phyloP scores from a whole-genome alignment of 345 rosid genomes.

The Clausena lansium region DNA sequence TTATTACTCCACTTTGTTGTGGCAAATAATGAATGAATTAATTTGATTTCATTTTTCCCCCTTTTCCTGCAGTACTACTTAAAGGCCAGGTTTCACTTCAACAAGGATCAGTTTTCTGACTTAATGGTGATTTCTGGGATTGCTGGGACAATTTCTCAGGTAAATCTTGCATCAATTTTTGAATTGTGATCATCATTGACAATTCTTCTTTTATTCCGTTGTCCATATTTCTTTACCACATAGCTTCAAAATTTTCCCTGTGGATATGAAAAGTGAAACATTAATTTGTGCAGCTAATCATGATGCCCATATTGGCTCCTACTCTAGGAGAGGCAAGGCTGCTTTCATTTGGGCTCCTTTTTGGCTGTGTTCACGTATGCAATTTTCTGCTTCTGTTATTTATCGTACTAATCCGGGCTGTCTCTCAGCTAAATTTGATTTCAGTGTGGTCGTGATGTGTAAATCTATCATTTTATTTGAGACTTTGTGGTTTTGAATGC shows the following conservation, averaged over 20 bases:
- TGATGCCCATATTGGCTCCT: constrained; percentile 78
- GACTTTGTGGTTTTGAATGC: constrained; percentile 27
- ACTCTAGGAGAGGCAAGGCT: constrained; percentile 67
- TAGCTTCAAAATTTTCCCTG: neutral
- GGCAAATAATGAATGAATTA: neutral
- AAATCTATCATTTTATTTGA: neutral
- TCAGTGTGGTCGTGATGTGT: neutral
- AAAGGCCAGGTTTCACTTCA: constrained; percentile 83
- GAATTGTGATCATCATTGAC: neutral
- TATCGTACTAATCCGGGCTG: neutral
- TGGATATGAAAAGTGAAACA: constrained; percentile 15
- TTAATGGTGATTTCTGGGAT: constrained; percentile 78
- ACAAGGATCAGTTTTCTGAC: constrained; percentile 87
- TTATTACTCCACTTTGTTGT: neutral
- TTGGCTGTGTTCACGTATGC: constrained; percentile 67
- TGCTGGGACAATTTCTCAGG: constrained; percentile 89
- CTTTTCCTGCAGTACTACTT: constrained; percentile 60
- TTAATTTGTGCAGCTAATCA: constrained; percentile 50
- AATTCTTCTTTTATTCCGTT: neutral
- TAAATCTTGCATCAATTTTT: constrained; percentile 15
- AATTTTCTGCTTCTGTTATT: constrained; percentile 3
- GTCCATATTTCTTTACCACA: neutral
- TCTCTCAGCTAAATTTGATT: neutral
- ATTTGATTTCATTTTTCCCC: neutral
- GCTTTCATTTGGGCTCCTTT: constrained; percentile 77